A percentile compares a stretch with the other conserved stretches of the same genome.
Evolutionary conservation across 257 asterid species (phyloP).

Genomic region (Solanum sejunctum): DNA sequence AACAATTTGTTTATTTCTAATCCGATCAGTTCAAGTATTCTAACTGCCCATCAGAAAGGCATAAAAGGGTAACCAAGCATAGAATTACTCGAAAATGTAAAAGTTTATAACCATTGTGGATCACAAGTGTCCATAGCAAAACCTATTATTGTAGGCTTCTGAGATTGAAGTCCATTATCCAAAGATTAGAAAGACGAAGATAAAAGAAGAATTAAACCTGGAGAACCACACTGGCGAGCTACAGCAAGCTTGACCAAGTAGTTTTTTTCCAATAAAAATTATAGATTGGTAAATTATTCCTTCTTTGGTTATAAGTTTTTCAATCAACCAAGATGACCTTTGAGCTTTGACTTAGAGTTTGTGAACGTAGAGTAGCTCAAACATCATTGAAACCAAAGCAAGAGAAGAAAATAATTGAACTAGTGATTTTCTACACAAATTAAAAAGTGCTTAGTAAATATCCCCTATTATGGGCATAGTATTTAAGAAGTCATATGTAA

Average conservation of each 20-base stretch:
- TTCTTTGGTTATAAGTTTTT: background rate
- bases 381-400: background rate
- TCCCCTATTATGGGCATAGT: background rate
- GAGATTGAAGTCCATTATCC: background rate
- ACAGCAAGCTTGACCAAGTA: background rate
- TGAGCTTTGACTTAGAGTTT: background rate
- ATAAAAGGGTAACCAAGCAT: background rate
- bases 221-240: background rate
- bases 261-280: background rate
- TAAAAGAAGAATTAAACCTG: background rate
- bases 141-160: background rate
- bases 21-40: background rate
- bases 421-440: background rate
- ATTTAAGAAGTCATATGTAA: background rate
- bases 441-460: background rate
- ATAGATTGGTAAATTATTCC: background rate
- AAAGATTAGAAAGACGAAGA: background rate
- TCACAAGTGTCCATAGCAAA: background rate
- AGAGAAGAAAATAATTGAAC: background rate
- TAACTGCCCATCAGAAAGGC: background rate
- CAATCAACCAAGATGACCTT: background rate
- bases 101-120: background rate
- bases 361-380: background rate
- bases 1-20: background rate
- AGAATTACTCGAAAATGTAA: background rate